Evolutionary conservation across 768 basidiomycete genomes (phyloP).

Genomic region (Boletus reticuloceps): DNA sequence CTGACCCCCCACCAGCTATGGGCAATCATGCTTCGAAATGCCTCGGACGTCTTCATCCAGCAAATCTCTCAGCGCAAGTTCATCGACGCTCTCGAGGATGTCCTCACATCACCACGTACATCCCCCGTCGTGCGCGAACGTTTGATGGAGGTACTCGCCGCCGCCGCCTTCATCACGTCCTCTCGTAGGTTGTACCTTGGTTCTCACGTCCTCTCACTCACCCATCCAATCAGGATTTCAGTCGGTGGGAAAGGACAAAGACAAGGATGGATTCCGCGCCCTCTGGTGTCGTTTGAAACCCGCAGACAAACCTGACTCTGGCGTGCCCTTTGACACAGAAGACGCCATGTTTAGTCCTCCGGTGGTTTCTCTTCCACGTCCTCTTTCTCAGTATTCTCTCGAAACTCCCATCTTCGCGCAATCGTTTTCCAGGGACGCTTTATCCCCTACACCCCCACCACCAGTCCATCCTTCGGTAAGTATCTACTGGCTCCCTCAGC

Average conservation of each 20-base stretch:
- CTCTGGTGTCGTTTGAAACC: slow-evolving; percentile 84
- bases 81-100: slow-evolving; percentile 73
- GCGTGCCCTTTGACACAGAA: slow-evolving; percentile 73
- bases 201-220: not conserved
- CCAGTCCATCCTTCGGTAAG: slow-evolving; percentile 26
- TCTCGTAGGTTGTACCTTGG: slow-evolving; percentile 16
- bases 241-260: slow-evolving; percentile 26
- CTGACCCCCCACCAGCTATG: slow-evolving; percentile 55
- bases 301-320: slow-evolving; percentile 78
- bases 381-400: slow-evolving; percentile 27
- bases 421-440: slow-evolving; percentile 30
- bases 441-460: slow-evolving; percentile 22
- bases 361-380: slow-evolving; percentile 34
- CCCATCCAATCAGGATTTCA: slow-evolving; percentile 15
- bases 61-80: slow-evolving; percentile 77
- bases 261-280: slow-evolving; percentile 57
- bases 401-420: slow-evolving; percentile 39
- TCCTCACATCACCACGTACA: slow-evolving; percentile 58
- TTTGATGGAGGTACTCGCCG: slow-evolving; percentile 76
- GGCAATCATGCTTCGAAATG: slow-evolving; percentile 88
- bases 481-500: not conserved
- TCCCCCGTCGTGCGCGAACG: slow-evolving; percentile 81
- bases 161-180: slow-evolving; percentile 58
- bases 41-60: slow-evolving; percentile 64
- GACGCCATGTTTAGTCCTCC: slow-evolving; percentile 81